Base-by-base conservation (phyloP, 352 stramenopile genomes). In the Phytophthora lateralis region DNA sequence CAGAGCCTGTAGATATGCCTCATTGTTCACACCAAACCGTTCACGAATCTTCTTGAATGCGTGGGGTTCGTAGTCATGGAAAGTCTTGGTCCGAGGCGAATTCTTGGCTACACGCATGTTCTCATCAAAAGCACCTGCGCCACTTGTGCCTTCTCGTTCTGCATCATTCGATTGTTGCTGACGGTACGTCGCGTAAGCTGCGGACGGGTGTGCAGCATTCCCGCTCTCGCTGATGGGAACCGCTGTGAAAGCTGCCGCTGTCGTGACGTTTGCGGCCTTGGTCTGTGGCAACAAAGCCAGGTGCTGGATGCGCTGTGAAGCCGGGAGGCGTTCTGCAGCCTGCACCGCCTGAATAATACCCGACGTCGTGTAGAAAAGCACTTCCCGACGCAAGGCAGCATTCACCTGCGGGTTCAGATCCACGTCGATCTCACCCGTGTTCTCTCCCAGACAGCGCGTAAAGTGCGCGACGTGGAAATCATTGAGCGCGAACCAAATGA, bases 301-400 rank as follows among this genome's bases (percentile, higher is more conserved):
- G 29, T 96, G 87, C 68, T 96, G 87, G 43, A 96, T 91, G 15
- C 80, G 82, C 60, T 91, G 82, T 3, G 86, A 89, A 5, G 82
- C 82, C 3, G 83, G 76, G 8, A 96, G 72, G 14, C 76, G 78
- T 55, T 93, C 80, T 1, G 86, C 85, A 20, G 85, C 85, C 48
- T 91, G 82, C 27, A 96, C 88, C 24, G 89, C 88, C 66, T 95
- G 81, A 43, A 96, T 89, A 50, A 97, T 96, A 14, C 90, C 90
- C 21, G 85, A 93, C 9, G 89, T 96, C 27, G 90, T 96, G 76
- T 96, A 96, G 63, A 92, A 95, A 3, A 97, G 73, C 62, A 97
- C 88, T 70, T 97, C 90, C 4, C 79, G 79, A 12, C 90, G 81
- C 44, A 97, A 56, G 30, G 87, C 90, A 5, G 85, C 83, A 55